Conservation (phyloP, 148 eudicot genomes). For the Rhododendron henanense region DNA sequence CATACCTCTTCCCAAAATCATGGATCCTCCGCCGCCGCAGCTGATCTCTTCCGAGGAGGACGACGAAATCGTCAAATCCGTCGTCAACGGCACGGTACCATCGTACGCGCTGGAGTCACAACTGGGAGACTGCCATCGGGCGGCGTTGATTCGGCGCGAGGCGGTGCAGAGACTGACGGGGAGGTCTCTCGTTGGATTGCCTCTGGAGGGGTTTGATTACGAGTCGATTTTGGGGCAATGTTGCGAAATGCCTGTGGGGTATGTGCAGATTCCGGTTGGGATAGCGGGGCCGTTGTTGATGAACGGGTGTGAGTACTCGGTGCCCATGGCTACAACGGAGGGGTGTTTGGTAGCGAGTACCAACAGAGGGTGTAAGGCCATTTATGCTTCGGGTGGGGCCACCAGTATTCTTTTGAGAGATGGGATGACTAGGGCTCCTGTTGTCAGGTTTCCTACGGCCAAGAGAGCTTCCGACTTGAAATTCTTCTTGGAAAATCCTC, state of each 20-base stretch:
- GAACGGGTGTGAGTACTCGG: constrained; percentile 28
- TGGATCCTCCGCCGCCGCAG: neutral
- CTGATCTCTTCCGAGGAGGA: constrained; percentile 11
- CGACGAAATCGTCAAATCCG: constrained; percentile 21
- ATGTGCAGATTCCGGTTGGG: constrained; percentile 40
- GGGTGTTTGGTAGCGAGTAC: constrained; percentile 42
- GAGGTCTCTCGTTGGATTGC: constrained; percentile 27
- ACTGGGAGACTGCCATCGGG: constrained; percentile 26
- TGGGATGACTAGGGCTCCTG: constrained; percentile 42
- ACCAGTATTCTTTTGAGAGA: constrained; percentile 23
- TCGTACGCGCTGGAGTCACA: constrained; percentile 33
- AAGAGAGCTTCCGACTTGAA: constrained; percentile 31
- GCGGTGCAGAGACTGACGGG: constrained; percentile 31
- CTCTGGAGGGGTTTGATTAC: constrained; percentile 33
- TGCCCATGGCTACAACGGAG: constrained; percentile 46
- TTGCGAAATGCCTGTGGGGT: constrained; percentile 43
- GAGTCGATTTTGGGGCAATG: constrained; percentile 40
- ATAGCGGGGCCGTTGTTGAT: constrained; percentile 41
- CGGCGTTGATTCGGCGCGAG: constrained; percentile 30
- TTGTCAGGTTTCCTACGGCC: constrained; percentile 33
- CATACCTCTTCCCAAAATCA: neutral
- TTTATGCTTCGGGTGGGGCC: constrained; percentile 32
- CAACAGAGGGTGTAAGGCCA: constrained; percentile 39
- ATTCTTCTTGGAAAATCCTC: constrained; percentile 33
- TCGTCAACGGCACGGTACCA: constrained; percentile 22